Conservation (phyloP, 2,329 filamentous ascomycete genomes). For the Endocalyx cinctus region DNA sequence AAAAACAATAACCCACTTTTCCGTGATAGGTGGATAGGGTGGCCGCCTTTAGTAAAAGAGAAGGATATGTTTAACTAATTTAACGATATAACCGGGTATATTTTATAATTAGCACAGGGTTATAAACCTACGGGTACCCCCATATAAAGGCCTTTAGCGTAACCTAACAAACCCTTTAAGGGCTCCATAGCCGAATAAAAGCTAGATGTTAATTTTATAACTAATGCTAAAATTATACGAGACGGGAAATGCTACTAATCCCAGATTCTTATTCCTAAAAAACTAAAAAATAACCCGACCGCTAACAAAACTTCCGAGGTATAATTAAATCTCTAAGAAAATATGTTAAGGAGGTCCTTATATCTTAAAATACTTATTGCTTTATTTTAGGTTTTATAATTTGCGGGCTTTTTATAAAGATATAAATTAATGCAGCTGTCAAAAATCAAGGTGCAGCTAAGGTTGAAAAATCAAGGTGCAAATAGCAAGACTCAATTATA, state of each 20-base stretch:
- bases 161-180: constrained; percentile 20
- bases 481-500: no score
- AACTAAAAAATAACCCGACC: constrained; percentile 38
- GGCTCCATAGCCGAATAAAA: constrained; percentile 28
- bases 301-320: constrained; percentile 29
- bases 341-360: constrained; percentile 40
- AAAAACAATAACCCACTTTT: constrained; percentile 26
- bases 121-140: constrained; percentile 12
- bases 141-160: constrained; percentile 16
- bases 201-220: constrained; percentile 28
- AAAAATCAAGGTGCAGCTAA: no score
- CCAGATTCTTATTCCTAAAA: constrained; percentile 34
- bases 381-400: constrained; percentile 46
- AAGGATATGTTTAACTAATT: constrained; percentile 31
- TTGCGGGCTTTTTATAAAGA: constrained; percentile 38
- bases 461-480: no score
- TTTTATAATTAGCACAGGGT: constrained; percentile 21
- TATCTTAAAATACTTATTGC: constrained; percentile 33
- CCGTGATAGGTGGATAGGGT: constrained; percentile 20
- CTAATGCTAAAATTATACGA: constrained; percentile 12
- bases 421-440: no score
- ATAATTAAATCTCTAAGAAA: constrained; percentile 37
- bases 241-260: constrained; percentile 25
- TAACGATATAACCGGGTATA: constrained; percentile 20
- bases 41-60: constrained; percentile 30